These are phyloP conservation scores for Magnolia sinica DNA, from an alignment of 164 flowering plant genomes.

Conservation along the genomic window DNA sequence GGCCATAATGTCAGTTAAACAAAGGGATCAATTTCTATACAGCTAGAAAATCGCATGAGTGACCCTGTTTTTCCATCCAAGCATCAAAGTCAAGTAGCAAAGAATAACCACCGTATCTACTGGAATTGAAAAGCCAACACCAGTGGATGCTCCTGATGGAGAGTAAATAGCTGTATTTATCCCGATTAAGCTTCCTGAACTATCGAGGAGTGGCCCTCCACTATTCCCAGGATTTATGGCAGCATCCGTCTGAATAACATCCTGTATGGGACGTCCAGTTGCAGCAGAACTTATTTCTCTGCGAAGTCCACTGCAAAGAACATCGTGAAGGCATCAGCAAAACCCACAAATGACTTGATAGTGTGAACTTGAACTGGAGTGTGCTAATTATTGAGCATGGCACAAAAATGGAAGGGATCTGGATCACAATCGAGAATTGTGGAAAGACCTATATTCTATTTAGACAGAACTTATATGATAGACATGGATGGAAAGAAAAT, in stretches of 20 bases:
- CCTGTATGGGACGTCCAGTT: constrained; percentile 95
- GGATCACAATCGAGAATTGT: not conserved
- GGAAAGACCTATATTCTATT: not conserved
- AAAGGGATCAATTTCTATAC: not conserved
- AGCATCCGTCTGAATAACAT: constrained; percentile 97
- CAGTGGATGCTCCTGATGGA: constrained; percentile 98
- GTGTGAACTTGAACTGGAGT: not conserved
- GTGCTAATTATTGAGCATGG: not conserved
- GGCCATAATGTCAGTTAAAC: not conserved
- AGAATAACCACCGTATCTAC: constrained; percentile 64
- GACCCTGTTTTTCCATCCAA: not conserved
- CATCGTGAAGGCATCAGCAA: constrained; percentile 1
- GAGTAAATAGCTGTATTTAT: constrained; percentile 95
- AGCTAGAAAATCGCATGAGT: no score
- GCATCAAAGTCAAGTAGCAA: not conserved
- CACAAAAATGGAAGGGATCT: not conserved
- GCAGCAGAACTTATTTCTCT: constrained; percentile 98
- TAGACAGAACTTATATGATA: not conserved
- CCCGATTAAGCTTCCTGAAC: constrained; percentile 91
- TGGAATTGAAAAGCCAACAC: constrained; percentile 96
- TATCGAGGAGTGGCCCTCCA: constrained; percentile 97
- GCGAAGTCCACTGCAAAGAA: constrained; percentile 66
- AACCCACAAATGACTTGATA: not conserved
- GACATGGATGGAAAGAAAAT: not conserved
- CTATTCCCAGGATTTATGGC: constrained; percentile 98